Evolutionary conservation across 2,329 filamentous ascomycete species (phyloP).

Genomic region (Orbilia oligospora): DNA sequence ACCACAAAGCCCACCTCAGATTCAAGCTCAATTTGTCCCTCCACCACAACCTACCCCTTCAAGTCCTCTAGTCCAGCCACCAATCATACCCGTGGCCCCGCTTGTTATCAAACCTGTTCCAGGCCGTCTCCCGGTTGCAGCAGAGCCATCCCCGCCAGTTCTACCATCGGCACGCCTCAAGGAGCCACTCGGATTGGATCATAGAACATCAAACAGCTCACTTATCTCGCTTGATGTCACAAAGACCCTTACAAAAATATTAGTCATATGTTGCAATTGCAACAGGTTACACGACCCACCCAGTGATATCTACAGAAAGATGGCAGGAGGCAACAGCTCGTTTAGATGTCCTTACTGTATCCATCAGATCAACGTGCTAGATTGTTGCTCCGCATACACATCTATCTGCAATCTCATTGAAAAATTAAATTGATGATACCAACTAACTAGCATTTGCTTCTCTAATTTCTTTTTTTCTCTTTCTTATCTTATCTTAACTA

Average conservation of each 20-base stretch:
- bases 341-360: slow-evolving; percentile 57
- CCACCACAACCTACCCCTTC: slow-evolving; percentile 13
- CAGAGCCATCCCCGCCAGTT: slow-evolving; percentile 17
- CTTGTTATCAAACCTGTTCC: slow-evolving; percentile 31
- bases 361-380: slow-evolving; percentile 47
- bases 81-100: slow-evolving; percentile 3
- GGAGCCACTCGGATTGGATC: slow-evolving; percentile 19
- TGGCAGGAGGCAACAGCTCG: slow-evolving; percentile 40
- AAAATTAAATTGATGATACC: slow-evolving; percentile 43
- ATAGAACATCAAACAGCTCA: slow-evolving; percentile 47
- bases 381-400: slow-evolving; percentile 58
- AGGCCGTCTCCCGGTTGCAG: slow-evolving; percentile 41
- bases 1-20: slow-evolving; percentile 12
- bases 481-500: slow-evolving; percentile 1
- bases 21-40: slow-evolving; percentile 11
- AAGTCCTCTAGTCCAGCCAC: slow-evolving; percentile 25
- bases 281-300: slow-evolving; percentile 58
- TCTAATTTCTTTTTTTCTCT: neutral
- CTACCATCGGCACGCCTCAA: slow-evolving; percentile 15
- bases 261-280: slow-evolving; percentile 53
- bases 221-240: slow-evolving; percentile 53
- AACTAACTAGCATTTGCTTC: neutral
- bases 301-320: slow-evolving; percentile 56
- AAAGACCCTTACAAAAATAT: slow-evolving; percentile 47
- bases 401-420: slow-evolving; percentile 60